phyloP scores from a whole-genome alignment of 805 yeast species.

The Diddensiella santjacobensis region DNA sequence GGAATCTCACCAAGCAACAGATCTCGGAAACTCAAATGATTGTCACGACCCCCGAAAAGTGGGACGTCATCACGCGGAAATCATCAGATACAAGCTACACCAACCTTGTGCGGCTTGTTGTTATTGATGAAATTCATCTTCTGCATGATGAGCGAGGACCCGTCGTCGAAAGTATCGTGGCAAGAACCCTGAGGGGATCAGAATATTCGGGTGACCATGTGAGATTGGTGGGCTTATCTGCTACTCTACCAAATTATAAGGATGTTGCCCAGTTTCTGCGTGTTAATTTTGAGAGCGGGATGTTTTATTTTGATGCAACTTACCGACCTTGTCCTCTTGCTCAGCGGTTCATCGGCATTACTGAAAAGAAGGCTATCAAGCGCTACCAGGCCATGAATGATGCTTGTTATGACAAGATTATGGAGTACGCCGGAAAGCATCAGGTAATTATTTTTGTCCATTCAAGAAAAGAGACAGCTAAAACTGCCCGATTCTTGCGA shows the following conservation, averaged over 20 bases:
- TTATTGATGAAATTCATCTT: constrained; percentile 90
- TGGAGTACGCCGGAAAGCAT: constrained; percentile 59
- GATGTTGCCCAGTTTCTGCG: constrained; percentile 82
- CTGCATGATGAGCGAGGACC: constrained; percentile 95
- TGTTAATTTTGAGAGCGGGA: constrained; percentile 54
- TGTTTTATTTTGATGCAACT: constrained; percentile 77
- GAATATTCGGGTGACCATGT: constrained; percentile 47
- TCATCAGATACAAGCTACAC: constrained; percentile 62
- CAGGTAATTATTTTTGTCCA: constrained; percentile 91
- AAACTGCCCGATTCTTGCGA: constrained; percentile 72
- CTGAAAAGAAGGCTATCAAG: constrained; percentile 76
- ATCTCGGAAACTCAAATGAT: constrained; percentile 73
- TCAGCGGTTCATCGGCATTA: constrained; percentile 84
- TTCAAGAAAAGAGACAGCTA: constrained; percentile 85
- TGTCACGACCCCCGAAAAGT: constrained; percentile 94
- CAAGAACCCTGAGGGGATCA: constrained; percentile 56
- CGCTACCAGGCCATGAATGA: constrained; percentile 81
- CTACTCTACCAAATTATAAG: constrained; percentile 82
- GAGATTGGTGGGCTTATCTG: constrained; percentile 82
- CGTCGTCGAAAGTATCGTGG: constrained; percentile 81
- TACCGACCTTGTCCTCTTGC: constrained; percentile 91
- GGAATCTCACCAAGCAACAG: constrained; percentile 69
- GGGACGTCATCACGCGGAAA: constrained; percentile 95
- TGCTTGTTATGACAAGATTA: constrained; percentile 77
- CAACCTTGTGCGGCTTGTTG: constrained; percentile 60